These are phyloP conservation scores for Daldinia sp. DNA, from an alignment of 2,329 filamentous ascomycete genomes.

Conservation along the genomic window DNA sequence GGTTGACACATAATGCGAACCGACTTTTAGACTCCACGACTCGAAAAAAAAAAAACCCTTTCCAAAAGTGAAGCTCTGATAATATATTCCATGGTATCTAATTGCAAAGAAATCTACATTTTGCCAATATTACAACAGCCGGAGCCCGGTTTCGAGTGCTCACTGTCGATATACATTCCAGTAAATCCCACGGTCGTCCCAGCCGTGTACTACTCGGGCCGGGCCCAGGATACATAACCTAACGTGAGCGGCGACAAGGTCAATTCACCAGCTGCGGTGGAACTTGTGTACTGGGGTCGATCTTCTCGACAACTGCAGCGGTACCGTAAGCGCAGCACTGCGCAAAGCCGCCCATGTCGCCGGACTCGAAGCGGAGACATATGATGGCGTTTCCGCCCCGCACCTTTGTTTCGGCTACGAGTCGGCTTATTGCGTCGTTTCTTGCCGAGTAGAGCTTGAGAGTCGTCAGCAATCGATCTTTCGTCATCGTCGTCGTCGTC, in stretches of 20 bases:
- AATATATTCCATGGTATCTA: background rate
- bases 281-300: slow-evolving; percentile 49
- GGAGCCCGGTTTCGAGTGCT: too few species aligned
- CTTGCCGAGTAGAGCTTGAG: slow-evolving; percentile 61
- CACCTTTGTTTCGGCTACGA: slow-evolving; percentile 64
- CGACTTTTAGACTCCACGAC: too few species aligned
- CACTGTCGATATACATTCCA: background rate
- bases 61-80: background rate
- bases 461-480: background rate
- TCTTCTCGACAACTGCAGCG: slow-evolving; percentile 64
- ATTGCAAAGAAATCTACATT: background rate
- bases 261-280: slow-evolving; percentile 34
- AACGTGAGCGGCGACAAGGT: too few species aligned
- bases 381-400: slow-evolving; percentile 69
- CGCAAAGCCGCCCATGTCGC: slow-evolving; percentile 62
- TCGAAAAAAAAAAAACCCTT: too few species aligned
- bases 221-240: background rate
- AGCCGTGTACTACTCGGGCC: background rate
- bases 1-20: background rate
- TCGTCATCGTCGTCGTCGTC: too few species aligned
- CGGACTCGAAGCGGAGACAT: slow-evolving; percentile 65
- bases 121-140: too few species aligned
- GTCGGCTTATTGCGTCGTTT: slow-evolving; percentile 64
- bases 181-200: background rate
- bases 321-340: slow-evolving; percentile 70